Conservation (phyloP, 768 basidiomycete species). For the Boletus patriciae region DNA sequence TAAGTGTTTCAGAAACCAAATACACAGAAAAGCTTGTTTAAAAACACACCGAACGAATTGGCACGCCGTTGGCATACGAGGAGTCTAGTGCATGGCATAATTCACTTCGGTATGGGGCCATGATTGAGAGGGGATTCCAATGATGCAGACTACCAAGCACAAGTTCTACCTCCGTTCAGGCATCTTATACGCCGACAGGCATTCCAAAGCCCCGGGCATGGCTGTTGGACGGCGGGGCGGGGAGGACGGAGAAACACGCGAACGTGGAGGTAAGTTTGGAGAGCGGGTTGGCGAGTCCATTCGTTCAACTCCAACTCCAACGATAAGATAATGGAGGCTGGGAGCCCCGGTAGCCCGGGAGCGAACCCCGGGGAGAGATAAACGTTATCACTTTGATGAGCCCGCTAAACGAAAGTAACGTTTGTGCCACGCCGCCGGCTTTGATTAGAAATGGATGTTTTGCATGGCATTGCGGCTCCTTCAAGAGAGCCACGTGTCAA, state of each 20-base stretch:
- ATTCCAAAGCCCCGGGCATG: conserved; percentile 6
- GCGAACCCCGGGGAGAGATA: not conserved
- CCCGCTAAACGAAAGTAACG: not conserved
- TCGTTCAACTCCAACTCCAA: not conserved
- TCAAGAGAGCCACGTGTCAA: not conserved
- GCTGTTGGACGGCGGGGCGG: not conserved
- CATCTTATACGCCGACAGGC: not conserved
- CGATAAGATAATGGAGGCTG: not conserved
- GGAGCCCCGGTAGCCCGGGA: not conserved
- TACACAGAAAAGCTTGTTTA: not conserved
- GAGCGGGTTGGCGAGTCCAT: not conserved
- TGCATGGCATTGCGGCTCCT: not conserved
- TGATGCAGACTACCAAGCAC: too few relatives aligned
- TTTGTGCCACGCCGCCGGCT: not conserved
- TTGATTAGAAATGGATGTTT: not conserved
- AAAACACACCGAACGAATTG: not conserved
- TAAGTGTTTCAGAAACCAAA: not conserved
- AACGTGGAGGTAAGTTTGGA: not conserved
- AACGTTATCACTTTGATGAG: not conserved
- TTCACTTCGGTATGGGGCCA: not conserved
- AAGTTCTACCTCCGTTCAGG: too few relatives aligned
- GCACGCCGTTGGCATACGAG: not conserved
- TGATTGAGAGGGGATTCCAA: not conserved
- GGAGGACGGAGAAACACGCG: not conserved
- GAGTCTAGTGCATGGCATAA: not conserved